Percentiles rank a stretch among this genome's conserved stretches.
phyloP scores from a whole-genome alignment of 495 filamentous ascomycete species.

The Penicillium verhagenii region DNA sequence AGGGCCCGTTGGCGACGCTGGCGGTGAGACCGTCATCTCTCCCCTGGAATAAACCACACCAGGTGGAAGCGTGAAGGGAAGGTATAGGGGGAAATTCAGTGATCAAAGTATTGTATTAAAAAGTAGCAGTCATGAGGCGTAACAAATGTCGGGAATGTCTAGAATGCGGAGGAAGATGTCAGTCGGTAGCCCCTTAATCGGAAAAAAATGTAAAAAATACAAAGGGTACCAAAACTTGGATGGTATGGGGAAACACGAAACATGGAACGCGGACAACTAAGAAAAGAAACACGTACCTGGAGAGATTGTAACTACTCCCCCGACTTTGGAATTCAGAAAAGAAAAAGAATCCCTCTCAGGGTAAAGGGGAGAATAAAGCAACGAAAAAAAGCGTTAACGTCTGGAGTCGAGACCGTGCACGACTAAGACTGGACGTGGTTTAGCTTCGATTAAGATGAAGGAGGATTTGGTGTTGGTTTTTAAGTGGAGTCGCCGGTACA shows the following conservation, averaged over 20 bases:
- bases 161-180: slow-evolving; percentile 15
- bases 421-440: slow-evolving; percentile 12
- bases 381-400: slow-evolving; percentile 11
- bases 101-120: background rate
- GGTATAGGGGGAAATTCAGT: slow-evolving; percentile 5
- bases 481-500: background rate
- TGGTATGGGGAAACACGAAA: background rate
- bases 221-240: background rate
- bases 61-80: slow-evolving; percentile 18
- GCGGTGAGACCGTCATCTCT: slow-evolving; percentile 56
- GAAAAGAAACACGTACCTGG: background rate
- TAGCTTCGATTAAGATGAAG: slow-evolving; percentile 30
- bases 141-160: slow-evolving; percentile 14
- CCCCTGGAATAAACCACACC: slow-evolving; percentile 21
- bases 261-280: too few species aligned
- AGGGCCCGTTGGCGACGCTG: slow-evolving; percentile 55
- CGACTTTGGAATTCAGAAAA: slow-evolving; percentile 2
- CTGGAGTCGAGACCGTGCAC: slow-evolving; percentile 25
- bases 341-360: slow-evolving; percentile 10
- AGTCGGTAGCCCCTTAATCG: slow-evolving; percentile 20
- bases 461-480: slow-evolving; percentile 15
- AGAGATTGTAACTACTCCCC: slow-evolving; percentile 3
- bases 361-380: slow-evolving; percentile 8
- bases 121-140: slow-evolving; percentile 20
- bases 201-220: slow-evolving; percentile 1